Percentiles rank a stretch among this genome's conserved stretches.
Evolutionary conservation across 768 basidiomycete genomes (phyloP).

Genomic region (Cystofilobasidium macerans): DNA sequence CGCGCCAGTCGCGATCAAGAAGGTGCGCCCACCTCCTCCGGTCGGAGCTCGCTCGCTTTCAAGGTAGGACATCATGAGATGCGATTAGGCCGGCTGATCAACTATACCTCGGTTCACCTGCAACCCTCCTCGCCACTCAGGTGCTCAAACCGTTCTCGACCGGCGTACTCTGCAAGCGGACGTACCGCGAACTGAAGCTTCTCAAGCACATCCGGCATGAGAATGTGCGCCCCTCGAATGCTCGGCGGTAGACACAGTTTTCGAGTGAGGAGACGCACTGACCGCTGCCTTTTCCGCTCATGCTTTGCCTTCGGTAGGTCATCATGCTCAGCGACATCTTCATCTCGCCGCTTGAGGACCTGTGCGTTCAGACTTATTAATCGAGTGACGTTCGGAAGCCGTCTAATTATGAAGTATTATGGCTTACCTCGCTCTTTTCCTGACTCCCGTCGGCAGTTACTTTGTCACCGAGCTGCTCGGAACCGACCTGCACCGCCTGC

Average conservation of each 20-base stretch:
- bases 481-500: background rate
- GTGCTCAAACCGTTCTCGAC: conserved; percentile 6
- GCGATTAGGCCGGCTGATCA: too few species aligned
- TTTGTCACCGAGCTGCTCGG: conserved; percentile 2
- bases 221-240: background rate
- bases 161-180: conserved; percentile 5
- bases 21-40: background rate
- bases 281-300: too few species aligned
- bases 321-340: conserved; percentile 10
- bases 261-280: too few species aligned
- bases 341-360: conserved; percentile 6
- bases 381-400: too few species aligned
- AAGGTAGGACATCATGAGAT: too few species aligned
- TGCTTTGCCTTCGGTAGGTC: background rate
- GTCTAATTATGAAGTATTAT: too few species aligned
- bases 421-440: too few species aligned
- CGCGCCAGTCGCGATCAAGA: conserved; percentile 5
- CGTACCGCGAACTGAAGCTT: conserved; percentile 3
- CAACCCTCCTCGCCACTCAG: background rate
- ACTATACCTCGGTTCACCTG: background rate
- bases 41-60: too few species aligned
- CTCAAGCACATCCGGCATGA: conserved; percentile 8
- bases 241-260: too few species aligned
- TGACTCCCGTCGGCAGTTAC: too few species aligned
- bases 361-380: too few species aligned